Evolutionary conservation across 495 filamentous ascomycete genomes (phyloP).

Genomic region (Talaromyces trachyspermus): DNA sequence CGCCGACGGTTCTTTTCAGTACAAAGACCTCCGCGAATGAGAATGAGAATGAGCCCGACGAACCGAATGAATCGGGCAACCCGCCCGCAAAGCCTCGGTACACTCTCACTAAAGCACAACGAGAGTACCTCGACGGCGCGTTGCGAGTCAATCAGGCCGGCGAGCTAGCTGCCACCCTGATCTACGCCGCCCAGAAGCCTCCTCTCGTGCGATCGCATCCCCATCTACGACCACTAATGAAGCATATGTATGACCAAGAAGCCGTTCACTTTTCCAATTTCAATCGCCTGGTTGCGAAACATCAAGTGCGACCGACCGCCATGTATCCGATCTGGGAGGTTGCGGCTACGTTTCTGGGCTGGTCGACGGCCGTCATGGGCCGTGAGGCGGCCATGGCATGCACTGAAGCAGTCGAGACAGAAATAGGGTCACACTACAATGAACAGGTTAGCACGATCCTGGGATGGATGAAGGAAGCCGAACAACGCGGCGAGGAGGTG

Average conservation of each 20-base stretch:
- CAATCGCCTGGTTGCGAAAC: slow-evolving; percentile 73
- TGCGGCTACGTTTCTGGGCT: slow-evolving; percentile 76
- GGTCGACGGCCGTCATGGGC: slow-evolving; percentile 83
- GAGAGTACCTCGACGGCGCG: slow-evolving; percentile 70
- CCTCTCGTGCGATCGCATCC: slow-evolving; percentile 70
- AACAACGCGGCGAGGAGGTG: slow-evolving; percentile 61
- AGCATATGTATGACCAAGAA: slow-evolving; percentile 98
- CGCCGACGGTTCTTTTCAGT: slow-evolving; percentile 16
- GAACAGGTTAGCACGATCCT: slow-evolving; percentile 75
- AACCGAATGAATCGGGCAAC: background rate
- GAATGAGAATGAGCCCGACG: background rate
- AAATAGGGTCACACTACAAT: slow-evolving; percentile 96
- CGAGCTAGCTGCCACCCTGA: slow-evolving; percentile 78
- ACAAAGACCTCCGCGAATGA: background rate
- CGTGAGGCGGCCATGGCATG: slow-evolving; percentile 97
- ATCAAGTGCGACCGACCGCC: slow-evolving; percentile 87
- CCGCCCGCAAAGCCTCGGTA: slow-evolving; percentile 39
- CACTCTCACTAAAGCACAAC: slow-evolving; percentile 62
- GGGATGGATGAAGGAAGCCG: slow-evolving; percentile 64
- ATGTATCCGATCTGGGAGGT: slow-evolving; percentile 91
- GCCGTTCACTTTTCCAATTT: slow-evolving; percentile 78
- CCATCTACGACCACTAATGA: slow-evolving; percentile 81
- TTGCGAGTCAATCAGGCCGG: slow-evolving; percentile 88
- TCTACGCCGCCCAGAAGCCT: slow-evolving; percentile 74
- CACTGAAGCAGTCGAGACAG: slow-evolving; percentile 96